Conservation (phyloP, 2,329 filamentous ascomycete species). For the Pseudophaeomoniella oleicola region DNA sequence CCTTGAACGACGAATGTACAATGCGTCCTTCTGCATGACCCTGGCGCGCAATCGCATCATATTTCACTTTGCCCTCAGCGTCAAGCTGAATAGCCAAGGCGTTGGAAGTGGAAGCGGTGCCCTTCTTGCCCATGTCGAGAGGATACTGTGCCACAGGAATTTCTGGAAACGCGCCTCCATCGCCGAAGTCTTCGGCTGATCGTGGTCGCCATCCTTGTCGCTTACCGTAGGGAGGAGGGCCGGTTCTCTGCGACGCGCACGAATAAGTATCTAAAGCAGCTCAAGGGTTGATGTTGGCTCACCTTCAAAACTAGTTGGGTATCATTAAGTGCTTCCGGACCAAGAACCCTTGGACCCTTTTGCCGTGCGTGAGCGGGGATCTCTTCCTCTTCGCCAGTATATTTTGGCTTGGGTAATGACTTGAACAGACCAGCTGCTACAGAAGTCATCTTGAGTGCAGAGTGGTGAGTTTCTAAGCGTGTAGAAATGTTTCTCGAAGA, state of each 20-base stretch:
- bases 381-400: conserved; percentile 80
- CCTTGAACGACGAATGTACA: conserved; percentile 91
- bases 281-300: conserved; percentile 4
- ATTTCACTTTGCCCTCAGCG: conserved; percentile 83
- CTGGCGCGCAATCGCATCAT: conserved; percentile 83
- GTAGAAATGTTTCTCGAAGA: too few species aligned
- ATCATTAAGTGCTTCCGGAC: conserved; percentile 65
- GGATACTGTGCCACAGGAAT: conserved; percentile 90
- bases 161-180: conserved; percentile 92
- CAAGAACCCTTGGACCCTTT: conserved; percentile 69
- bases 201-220: conserved; percentile 84
- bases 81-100: conserved; percentile 89
- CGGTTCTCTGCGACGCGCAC: conserved; percentile 42
- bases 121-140: conserved; percentile 82
- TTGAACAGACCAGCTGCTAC: conserved; percentile 59
- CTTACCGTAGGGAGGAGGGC: conserved; percentile 77
- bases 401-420: conserved; percentile 77
- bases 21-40: conserved; percentile 74
- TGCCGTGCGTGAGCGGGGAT: conserved; percentile 55
- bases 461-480: too few species aligned
- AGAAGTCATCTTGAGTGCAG: conserved; percentile 49
- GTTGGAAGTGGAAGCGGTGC: conserved; percentile 52
- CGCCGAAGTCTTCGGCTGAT: conserved; percentile 78
- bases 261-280: background rate
- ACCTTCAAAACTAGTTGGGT: conserved; percentile 71